Evolutionary conservation across 1,284 basidiomycete species (phyloP), one percentile per base, ranked within the genome.

Genomic region (Coriolopsis trogii): DNA sequence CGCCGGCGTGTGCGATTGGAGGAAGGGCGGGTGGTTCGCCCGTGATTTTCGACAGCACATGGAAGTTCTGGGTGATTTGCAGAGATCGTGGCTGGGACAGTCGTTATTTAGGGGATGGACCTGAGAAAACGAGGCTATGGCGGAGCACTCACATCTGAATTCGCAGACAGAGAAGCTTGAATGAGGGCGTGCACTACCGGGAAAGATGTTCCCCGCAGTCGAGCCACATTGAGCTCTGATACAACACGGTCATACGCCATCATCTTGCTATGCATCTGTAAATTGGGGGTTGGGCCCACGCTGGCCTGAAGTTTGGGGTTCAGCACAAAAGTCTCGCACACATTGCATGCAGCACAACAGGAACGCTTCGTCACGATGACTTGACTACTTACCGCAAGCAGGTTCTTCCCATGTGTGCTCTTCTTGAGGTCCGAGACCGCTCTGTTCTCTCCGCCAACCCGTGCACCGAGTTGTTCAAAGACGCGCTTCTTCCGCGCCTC

Each of bases 191-290:
- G 87, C 5, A 93, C 72, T 49, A 93, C 76, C 3, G 89, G 89
- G 65, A 81, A 93, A 0, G 89, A 87, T 7, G 78, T 84, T 6
- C 83, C 87, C 15, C 85, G 80, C 13, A 88, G 74, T 39, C 92
- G 76, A 6, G 90, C 81, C 41, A 81, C 73, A 67, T 93, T 95
- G 41, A 94, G 71, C 28, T 89, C 83, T 15, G 80, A 73, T 36
- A 96, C 76, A 26, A 91, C 85, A 49, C 84, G 83, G 70, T 93
- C 91, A 68, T 96, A 98, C n/a, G 85, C 86, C 84, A 95, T 91
- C 93, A 96, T 95, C 73, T 93, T 93, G 68, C 82, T 87, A 71
- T 96, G 95, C 81, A 93, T 88, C 62, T 90, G 85, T 42, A 90
- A 69, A 18, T 78, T 84, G 20, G 85, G 73, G 53, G 77, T 80